phyloP scores from a whole-genome alignment of 2,329 filamentous ascomycete species.

The Colletotrichum spaethianum region DNA sequence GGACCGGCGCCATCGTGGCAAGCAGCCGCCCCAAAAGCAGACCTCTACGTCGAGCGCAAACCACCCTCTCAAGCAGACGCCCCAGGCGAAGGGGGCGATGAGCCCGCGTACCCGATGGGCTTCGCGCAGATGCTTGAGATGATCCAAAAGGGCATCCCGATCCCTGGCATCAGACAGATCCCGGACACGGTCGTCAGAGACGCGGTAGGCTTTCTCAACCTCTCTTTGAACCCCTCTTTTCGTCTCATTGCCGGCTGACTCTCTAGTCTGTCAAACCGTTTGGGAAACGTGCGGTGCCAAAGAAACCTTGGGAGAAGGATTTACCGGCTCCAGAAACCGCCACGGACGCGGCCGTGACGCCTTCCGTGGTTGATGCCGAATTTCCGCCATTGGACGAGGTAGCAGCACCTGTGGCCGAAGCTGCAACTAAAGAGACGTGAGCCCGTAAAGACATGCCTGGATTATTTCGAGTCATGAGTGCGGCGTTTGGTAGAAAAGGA shows the following conservation, averaged over 20 bases:
- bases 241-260: background rate
- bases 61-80: constrained; percentile 41
- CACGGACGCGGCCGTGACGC: constrained; percentile 9
- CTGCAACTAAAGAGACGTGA: constrained; percentile 19
- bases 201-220: constrained; percentile 64
- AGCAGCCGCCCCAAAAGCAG: constrained; percentile 62
- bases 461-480: background rate
- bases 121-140: constrained; percentile 91
- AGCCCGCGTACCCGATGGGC: constrained; percentile 82
- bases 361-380: constrained; percentile 51
- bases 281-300: constrained; percentile 62
- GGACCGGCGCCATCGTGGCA: constrained; percentile 60
- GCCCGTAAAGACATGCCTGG: background rate
- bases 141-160: constrained; percentile 84
- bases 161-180: constrained; percentile 90
- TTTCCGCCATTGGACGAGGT: constrained; percentile 50
- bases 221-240: background rate
- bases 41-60: constrained; percentile 61
- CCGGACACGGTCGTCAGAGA: constrained; percentile 83
- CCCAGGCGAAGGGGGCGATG: constrained; percentile 53
- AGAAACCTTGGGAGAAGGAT: constrained; percentile 85
- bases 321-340: constrained; percentile 13
- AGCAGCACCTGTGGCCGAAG: background rate
- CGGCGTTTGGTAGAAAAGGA: constrained; percentile 21
- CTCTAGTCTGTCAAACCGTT: constrained; percentile 62